These are phyloP conservation scores for Tetrahymena elliotti DNA, from an alignment of 73 alveolate genomes.

Conservation along the genomic window DNA sequence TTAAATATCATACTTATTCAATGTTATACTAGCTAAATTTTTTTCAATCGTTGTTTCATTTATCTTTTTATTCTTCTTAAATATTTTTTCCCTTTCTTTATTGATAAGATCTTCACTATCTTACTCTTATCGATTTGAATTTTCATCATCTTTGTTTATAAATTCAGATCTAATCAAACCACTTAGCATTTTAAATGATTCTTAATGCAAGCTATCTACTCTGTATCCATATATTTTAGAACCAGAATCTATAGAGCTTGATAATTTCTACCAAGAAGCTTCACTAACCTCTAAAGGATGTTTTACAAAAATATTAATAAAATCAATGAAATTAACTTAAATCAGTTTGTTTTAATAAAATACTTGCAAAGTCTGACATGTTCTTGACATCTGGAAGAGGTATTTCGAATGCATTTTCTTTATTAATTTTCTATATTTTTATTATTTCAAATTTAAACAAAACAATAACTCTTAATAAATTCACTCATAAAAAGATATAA, in stretches of 20 bases:
- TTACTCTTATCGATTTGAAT: conserved; percentile 1
- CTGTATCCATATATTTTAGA: conserved; percentile 51
- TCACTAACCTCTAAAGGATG: conserved; percentile 17
- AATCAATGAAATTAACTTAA: background rate
- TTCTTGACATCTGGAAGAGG: conserved; percentile 22
- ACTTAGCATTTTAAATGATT: conserved; percentile 44
- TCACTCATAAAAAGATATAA: background rate
- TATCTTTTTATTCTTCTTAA: conserved; percentile 37
- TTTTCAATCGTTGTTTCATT: conserved; percentile 80
- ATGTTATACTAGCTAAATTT: conserved; percentile 61
- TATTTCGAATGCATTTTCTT: conserved; percentile 46
- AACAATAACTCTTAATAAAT: background rate
- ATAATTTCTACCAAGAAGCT: conserved; percentile 44
- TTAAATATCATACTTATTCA: conserved; percentile 73
- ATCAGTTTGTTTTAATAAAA: background rate
- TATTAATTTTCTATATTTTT: conserved; percentile 33
- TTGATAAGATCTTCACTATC: conserved; percentile 43
- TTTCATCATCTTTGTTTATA: background rate
- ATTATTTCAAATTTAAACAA: background rate
- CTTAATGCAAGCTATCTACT: conserved; percentile 48
- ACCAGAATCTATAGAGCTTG: conserved; percentile 54
- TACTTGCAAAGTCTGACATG: conserved; percentile 18
- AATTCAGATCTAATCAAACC: conserved; percentile 44
- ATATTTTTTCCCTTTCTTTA: conserved; percentile 49
- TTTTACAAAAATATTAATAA: background rate